Evolutionary conservation across 768 basidiomycete genomes (phyloP).

Genomic region (Tephrocybe sp.): DNA sequence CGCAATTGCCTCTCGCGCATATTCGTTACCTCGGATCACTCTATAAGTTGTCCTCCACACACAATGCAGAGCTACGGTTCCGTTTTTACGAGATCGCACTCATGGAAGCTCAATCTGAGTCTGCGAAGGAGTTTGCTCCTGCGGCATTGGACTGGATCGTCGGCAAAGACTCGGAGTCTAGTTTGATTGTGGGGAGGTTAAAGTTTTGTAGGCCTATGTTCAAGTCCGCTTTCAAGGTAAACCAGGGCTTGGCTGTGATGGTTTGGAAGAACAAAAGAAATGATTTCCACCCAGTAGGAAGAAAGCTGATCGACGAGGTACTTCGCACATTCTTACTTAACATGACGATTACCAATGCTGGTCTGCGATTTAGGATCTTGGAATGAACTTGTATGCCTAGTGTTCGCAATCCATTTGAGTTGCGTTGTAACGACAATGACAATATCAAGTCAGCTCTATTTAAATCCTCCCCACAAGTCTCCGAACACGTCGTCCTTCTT

Average conservation of each 20-base stretch:
- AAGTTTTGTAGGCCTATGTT: conserved; percentile 81
- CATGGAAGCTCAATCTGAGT: conserved; percentile 55
- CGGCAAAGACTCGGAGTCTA: conserved; percentile 54
- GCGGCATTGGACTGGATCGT: conserved; percentile 70
- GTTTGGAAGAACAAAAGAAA: conserved; percentile 48
- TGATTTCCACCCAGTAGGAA: conserved; percentile 77
- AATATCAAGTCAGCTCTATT: too few species aligned
- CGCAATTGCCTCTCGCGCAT: conserved; percentile 59
- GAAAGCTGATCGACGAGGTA: conserved; percentile 76
- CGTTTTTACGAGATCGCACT: conserved; percentile 79
- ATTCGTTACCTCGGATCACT: conserved; percentile 60
- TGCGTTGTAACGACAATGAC: too few species aligned
- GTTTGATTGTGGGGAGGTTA: conserved; percentile 75
- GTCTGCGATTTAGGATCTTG: too few species aligned
- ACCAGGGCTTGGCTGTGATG: conserved; percentile 50
- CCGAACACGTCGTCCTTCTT: conserved; percentile 83
- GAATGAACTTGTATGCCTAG: too few species aligned
- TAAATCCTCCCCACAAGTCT: conserved; percentile 84
- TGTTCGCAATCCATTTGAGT: too few species aligned
- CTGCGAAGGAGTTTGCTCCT: conserved; percentile 44
- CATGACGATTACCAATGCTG: too few species aligned
- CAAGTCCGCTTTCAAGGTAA: conserved; percentile 51
- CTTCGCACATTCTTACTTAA: background rate
- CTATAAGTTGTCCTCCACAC: conserved; percentile 45
- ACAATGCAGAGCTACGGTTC: conserved; percentile 76